Evolutionary conservation across 2,329 filamentous ascomycete species (phyloP).

Genomic region (Aschersonia sp.): DNA sequence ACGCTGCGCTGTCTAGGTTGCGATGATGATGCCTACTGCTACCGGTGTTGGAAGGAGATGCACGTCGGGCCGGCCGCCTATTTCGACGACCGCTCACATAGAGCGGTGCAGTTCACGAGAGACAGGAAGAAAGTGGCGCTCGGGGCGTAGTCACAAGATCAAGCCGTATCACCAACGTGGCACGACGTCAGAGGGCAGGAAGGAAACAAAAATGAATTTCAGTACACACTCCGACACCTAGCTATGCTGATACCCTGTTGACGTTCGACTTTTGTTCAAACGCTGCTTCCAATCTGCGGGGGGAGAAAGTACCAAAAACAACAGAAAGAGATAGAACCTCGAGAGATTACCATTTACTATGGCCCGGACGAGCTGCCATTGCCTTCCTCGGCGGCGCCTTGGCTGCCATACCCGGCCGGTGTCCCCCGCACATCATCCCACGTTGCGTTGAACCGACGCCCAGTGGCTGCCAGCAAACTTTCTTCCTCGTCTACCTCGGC

Average conservation of each 20-base stretch:
- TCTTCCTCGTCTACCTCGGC: slow-evolving; percentile 89
- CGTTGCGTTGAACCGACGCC: slow-evolving; percentile 66
- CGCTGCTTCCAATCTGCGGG: no score
- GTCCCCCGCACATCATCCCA: slow-evolving; percentile 75
- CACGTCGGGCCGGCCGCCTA: slow-evolving; percentile 56
- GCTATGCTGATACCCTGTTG: no score
- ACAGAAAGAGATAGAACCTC: neutral
- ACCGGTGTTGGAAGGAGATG: slow-evolving; percentile 67
- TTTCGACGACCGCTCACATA: slow-evolving; percentile 56
- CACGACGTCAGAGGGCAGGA: no score
- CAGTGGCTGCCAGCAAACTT: slow-evolving; percentile 71
- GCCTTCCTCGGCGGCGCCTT: slow-evolving; percentile 5
- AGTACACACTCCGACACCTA: no score
- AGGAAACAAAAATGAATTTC: no score
- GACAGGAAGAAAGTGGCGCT: slow-evolving; percentile 19
- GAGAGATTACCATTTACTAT: neutral
- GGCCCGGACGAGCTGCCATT: slow-evolving; percentile 1
- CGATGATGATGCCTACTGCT: slow-evolving; percentile 58
- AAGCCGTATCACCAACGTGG: neutral
- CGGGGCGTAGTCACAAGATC: slow-evolving; percentile 12
- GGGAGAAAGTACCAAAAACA: neutral
- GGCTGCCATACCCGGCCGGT: slow-evolving; percentile 8
- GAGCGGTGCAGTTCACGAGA: slow-evolving; percentile 43
- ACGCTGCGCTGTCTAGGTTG: slow-evolving; percentile 60
- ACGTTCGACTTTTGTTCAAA: no score